Evolutionary conservation across 139 green algal genomes (phyloP), one percentile per base, ranked within the genome.

Genomic region (Monoraphidium neglectum): DNA sequence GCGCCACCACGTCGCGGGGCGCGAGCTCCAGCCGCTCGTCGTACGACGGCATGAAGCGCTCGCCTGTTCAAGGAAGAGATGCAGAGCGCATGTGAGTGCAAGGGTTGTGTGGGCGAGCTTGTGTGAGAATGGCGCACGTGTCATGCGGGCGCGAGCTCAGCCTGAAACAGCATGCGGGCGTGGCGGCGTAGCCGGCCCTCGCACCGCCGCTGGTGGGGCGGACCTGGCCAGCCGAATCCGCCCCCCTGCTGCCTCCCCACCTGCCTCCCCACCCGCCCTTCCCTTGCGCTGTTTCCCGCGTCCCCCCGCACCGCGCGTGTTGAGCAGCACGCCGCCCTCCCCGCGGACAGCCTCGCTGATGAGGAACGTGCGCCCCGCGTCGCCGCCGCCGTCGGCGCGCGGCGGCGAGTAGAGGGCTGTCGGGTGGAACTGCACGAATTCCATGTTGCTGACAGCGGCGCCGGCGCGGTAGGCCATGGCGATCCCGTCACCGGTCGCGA

Each of bases 341-440:
- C 96, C 96, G 16, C 96, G 87, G 10, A 99, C 93, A 0, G 96
- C 96, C 87, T 99, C 96, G 0, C 93, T 96, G 73, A 99, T 97
- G 23, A 99, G 86, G 77, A 97, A 98, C 35, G 89, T 90, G 51
- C 87, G 90, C 36, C 83, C 86, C 18, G 18, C 68, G 8, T 63
- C 56, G 56, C n/a, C 5, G 10, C 56, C 56, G 13, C 21, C 35
- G 47, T 43, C n/a, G 15, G 47, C 24, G 40, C n/a, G 72, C 59
- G 77, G 33, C 21, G 68, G 51, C 30, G 72, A 59, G 64, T 86
- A 95, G 4, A 98, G 84, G 3, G 88, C 87, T 16, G 95, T 98
- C 2, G 96, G 96, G 87, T 99, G 96, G 86, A 99, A 99, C 91
- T 99, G 96, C 30, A 99, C 86, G 84, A 99, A 99, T 82, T 99